A percentile compares a stretch with the other conserved stretches of the same genome.
These are phyloP conservation scores for Phytopythium chamaehyphon DNA, from an alignment of 352 stramenopile species.

Conservation along the genomic window DNA sequence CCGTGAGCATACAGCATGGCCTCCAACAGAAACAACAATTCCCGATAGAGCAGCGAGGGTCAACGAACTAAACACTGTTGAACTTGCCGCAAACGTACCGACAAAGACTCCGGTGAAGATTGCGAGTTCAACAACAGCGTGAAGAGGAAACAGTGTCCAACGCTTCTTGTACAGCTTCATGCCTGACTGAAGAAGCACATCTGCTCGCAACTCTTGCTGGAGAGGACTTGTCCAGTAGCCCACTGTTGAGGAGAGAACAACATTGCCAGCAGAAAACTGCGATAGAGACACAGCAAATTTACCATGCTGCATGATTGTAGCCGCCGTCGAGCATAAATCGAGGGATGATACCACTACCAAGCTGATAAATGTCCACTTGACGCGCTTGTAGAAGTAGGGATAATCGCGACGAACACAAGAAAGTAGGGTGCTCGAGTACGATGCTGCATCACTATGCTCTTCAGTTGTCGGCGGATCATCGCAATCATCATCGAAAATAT, in stretches of 20 bases:
- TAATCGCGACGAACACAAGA: constrained; percentile 28
- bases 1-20: constrained; percentile 60
- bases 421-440: constrained; percentile 17
- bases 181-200: constrained; percentile 45
- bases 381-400: constrained; percentile 58
- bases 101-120: constrained; percentile 74
- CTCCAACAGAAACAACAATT: constrained; percentile 71
- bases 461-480: neutral
- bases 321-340: constrained; percentile 63
- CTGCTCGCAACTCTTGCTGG: constrained; percentile 55
- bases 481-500: neutral
- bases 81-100: constrained; percentile 69
- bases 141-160: constrained; percentile 69
- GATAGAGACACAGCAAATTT: constrained; percentile 47
- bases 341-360: constrained; percentile 63
- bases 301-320: constrained; percentile 40
- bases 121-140: constrained; percentile 66
- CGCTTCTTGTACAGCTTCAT: constrained; percentile 67
- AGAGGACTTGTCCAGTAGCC: constrained; percentile 69
- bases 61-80: constrained; percentile 68
- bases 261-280: constrained; percentile 72
- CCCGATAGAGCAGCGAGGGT: constrained; percentile 67
- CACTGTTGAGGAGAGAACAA: constrained; percentile 54
- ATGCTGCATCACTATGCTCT: neutral
- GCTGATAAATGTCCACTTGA: constrained; percentile 77